Evolutionary conservation across 495 filamentous ascomycete genomes (phyloP).

Genomic region (Mycothermus thermophilus): DNA sequence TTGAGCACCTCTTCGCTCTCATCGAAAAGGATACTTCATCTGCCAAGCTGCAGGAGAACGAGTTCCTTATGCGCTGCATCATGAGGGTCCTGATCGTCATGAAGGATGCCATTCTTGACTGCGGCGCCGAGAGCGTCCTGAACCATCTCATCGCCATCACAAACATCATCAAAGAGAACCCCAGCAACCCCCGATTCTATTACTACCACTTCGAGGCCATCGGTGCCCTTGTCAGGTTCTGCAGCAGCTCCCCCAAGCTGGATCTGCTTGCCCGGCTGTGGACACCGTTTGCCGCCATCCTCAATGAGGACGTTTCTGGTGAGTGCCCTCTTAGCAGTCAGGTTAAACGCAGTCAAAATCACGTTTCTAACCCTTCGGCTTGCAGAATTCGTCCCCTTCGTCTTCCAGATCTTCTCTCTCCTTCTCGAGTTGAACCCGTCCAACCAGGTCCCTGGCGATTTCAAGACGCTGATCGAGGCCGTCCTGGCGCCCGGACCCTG

Average conservation of each 20-base stretch:
- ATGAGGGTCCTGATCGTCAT: constrained; percentile 94
- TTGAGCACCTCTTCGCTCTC: constrained; percentile 83
- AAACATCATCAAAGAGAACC: constrained; percentile 75
- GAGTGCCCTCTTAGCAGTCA: too few species aligned
- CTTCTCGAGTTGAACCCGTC: constrained; percentile 72
- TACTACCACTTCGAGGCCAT: constrained; percentile 95
- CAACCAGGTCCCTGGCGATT: constrained; percentile 56
- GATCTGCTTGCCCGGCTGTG: constrained; percentile 69
- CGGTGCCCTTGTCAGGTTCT: constrained; percentile 81
- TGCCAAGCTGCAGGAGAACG: constrained; percentile 94
- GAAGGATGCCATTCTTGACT: constrained; percentile 61
- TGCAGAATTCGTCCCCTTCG: constrained; percentile 85
- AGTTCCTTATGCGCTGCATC: constrained; percentile 94
- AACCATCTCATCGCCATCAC: constrained; percentile 74
- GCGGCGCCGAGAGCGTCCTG: constrained; percentile 52
- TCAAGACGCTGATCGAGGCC: constrained; percentile 57
- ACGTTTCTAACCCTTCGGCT: too few species aligned
- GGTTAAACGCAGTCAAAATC: too few species aligned
- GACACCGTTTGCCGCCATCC: constrained; percentile 57
- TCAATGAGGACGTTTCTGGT: constrained; percentile 72
- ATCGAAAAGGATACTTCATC: constrained; percentile 69
- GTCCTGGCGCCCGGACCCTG: constrained; percentile 66
- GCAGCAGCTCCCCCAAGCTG: constrained; percentile 49
- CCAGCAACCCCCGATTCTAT: constrained; percentile 94
- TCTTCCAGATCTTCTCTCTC: constrained; percentile 88